A percentile compares a stretch with the other conserved stretches of the same genome.
phyloP scores from a whole-genome alignment of 345 rosid genomes.

The Garcia nutans region DNA sequence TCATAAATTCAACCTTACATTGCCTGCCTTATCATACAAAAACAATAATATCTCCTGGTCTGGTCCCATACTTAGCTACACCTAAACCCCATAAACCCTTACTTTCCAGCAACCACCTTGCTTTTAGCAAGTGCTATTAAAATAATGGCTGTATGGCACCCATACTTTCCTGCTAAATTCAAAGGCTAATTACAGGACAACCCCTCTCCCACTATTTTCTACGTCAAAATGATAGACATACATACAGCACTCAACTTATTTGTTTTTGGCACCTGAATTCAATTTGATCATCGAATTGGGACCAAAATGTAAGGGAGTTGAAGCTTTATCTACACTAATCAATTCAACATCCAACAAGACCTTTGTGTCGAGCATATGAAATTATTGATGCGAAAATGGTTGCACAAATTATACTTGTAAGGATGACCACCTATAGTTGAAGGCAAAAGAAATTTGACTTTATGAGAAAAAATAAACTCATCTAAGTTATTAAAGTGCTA shows the following conservation, averaged over 20 bases:
- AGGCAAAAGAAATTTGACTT: background rate
- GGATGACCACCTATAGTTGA: conserved; percentile 54
- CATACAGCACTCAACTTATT: background rate
- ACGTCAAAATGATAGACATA: background rate
- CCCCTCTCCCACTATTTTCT: background rate
- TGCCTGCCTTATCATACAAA: too few species aligned
- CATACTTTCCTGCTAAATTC: background rate
- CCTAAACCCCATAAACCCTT: background rate
- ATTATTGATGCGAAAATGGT: conserved; percentile 51
- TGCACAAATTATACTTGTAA: conserved; percentile 43
- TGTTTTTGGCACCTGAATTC: background rate
- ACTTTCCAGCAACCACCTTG: background rate
- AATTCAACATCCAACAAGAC: conserved; percentile 78
- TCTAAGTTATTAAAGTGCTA: background rate
- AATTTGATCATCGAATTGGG: background rate
- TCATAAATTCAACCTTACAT: background rate
- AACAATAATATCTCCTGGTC: background rate
- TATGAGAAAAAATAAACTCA: background rate
- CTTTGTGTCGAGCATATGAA: conserved; percentile 81
- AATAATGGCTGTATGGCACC: background rate
- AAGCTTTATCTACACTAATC: too few species aligned
- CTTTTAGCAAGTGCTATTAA: background rate
- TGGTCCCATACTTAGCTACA: too few species aligned
- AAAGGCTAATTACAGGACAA: background rate
- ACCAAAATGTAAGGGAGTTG: background rate